Evolutionary conservation across 495 filamentous ascomycete species (phyloP).

Genomic region (Lindgomyces ingoldianus): DNA sequence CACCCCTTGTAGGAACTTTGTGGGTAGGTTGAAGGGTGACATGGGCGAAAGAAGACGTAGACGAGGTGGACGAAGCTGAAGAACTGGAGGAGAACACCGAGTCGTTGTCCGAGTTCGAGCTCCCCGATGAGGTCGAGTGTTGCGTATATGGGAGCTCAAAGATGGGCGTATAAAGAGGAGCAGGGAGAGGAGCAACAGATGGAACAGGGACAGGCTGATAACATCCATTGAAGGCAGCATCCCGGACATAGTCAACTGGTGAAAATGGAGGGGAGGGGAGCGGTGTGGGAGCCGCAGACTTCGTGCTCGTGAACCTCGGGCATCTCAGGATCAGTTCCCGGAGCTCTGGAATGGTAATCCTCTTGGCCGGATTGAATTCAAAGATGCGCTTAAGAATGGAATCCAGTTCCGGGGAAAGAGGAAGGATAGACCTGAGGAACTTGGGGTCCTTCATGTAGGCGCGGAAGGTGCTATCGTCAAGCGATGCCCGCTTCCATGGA

Average conservation of each 20-base stretch:
- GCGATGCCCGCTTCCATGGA: slow-evolving; percentile 93
- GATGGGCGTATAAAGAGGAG: slow-evolving; percentile 21
- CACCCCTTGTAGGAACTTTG: slow-evolving; percentile 10
- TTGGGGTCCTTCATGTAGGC: slow-evolving; percentile 82
- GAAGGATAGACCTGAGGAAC: slow-evolving; percentile 91
- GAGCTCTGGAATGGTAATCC: slow-evolving; percentile 83
- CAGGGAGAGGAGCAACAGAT: slow-evolving; percentile 30
- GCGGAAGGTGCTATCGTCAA: slow-evolving; percentile 92
- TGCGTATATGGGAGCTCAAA: slow-evolving; percentile 30
- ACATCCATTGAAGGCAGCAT: slow-evolving; percentile 33
- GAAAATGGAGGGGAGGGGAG: slow-evolving; percentile 36
- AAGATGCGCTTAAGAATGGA: slow-evolving; percentile 86
- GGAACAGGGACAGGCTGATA: slow-evolving; percentile 22
- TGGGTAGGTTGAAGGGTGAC: slow-evolving; percentile 14
- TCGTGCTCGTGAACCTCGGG: slow-evolving; percentile 63
- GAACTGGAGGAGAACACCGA: slow-evolving; percentile 39
- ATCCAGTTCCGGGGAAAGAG: slow-evolving; percentile 87
- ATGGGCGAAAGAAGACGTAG: slow-evolving; percentile 36
- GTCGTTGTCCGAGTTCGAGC: slow-evolving; percentile 38
- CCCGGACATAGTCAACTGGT: slow-evolving; percentile 37
- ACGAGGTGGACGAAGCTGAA: slow-evolving; percentile 38
- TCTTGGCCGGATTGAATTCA: slow-evolving; percentile 78
- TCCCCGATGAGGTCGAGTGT: slow-evolving; percentile 35
- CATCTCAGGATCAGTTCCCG: slow-evolving; percentile 75
- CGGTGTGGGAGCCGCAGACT: slow-evolving; percentile 30